These are phyloP conservation scores for Colletotrichum spinosum DNA, from an alignment of 2,329 filamentous ascomycete species.

Conservation along the genomic window DNA sequence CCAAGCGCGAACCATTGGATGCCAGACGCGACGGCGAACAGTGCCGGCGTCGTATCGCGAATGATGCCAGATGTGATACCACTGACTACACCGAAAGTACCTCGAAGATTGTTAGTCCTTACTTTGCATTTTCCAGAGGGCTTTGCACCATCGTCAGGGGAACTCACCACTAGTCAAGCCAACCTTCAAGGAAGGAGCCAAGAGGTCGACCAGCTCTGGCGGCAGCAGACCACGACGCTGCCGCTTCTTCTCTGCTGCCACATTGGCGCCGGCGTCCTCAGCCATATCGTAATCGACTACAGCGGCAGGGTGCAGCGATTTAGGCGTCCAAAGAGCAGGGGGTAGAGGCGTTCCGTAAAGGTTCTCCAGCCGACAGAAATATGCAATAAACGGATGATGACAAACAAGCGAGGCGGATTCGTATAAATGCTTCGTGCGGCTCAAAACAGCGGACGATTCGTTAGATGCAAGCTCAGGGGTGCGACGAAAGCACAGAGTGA, in stretches of 20 bases:
- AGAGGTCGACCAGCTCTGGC: constrained; percentile 56
- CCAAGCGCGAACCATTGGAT: constrained; percentile 86
- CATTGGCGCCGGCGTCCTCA: constrained; percentile 21
- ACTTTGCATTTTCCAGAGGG: too few species aligned
- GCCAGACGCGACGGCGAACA: constrained; percentile 79
- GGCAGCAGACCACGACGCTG: constrained; percentile 53
- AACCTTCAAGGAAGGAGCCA: constrained; percentile 66
- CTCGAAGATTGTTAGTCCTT: constrained; percentile 50
- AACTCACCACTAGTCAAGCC: constrained; percentile 68
- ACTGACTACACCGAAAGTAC: constrained; percentile 69
- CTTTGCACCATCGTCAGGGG: background rate
- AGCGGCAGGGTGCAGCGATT: constrained; percentile 8
- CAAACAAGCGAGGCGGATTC: constrained; percentile 17
- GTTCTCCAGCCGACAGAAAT: constrained; percentile 5
- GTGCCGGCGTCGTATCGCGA: constrained; percentile 71
- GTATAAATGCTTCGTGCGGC: constrained; percentile 30
- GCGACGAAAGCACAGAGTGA: too few species aligned
- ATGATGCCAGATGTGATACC: constrained; percentile 80
- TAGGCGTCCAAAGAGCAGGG: constrained; percentile 4
- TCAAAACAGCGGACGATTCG: constrained; percentile 23
- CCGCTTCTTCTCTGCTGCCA: constrained; percentile 20
- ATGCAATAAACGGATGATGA: constrained; percentile 26
- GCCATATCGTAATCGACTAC: constrained; percentile 35
- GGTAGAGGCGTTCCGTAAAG: constrained; percentile 19
- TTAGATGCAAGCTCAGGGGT: constrained; percentile 21